Evolutionary conservation across 148 eudicot genomes (phyloP), one percentile per base, ranked within the genome.

Genomic region (Camellia lanceoleosa): DNA sequence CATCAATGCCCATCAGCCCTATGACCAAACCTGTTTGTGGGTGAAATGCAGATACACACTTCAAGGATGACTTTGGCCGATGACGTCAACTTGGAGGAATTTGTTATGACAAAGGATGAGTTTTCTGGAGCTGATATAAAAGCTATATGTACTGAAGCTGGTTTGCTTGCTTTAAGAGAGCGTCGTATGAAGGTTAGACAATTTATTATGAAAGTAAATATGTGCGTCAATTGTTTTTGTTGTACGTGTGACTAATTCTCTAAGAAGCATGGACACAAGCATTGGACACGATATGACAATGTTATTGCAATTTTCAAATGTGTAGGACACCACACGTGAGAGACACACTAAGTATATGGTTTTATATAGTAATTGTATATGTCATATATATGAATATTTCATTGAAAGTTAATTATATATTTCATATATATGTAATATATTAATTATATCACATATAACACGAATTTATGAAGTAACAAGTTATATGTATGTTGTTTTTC

Each of bases 61-160:
- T 88, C 97, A 65, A 93, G 90, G 85, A 95, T 93, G 99, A 95
- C 99, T 19, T 81, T 95, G 88, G 89, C 97, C 82, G 99, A 92
- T 43, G 99, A 92, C 84, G 99, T 95, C 87, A 95, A 95, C 84
- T 87, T 95, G 30, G 99, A 95, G 85, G 99, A 95, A 82, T 95
- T 95, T 85, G 97, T 95, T 30, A 95, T 95, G 99, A 95, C 97
- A 51, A 95, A 95, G 89, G 99, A 95, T 85, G 99, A 95, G 85
- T 92, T 95, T 64, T 95, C 99, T 82, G 99, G 99, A 51, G 99
- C 99, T 78, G 99, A 95, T 87, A 93, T 95, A 61, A 93, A 95
- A 90, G 97, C 99, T 78, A 95, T 95, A 74, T 95, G 99, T 80
- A 95, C 99, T 54, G 99, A 95, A 88, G 97, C 99, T 79, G 99